phyloP scores from a whole-genome alignment of 2,329 filamentous ascomycete species.

The Cryoendolithus antarcticus region DNA sequence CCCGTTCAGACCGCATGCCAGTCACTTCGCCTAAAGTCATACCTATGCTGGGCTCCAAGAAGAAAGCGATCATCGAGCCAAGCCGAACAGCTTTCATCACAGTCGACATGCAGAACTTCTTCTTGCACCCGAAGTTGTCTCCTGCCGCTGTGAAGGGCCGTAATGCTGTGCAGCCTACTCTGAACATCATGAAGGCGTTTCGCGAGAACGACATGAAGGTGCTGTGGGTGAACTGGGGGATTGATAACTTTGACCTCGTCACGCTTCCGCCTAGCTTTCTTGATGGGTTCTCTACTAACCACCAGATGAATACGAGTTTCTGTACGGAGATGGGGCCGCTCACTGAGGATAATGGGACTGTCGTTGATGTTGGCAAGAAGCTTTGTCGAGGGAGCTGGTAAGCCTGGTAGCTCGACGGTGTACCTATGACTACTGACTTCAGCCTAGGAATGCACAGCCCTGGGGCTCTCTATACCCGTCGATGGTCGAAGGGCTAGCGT shows the following conservation, averaged over 20 bases:
- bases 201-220: constrained; percentile 16
- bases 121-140: constrained; percentile 18
- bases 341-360: no score
- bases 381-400: no score
- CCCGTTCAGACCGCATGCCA: no score
- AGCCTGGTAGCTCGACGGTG: no score
- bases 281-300: no score
- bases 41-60: constrained; percentile 15
- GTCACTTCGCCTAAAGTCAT: constrained; percentile 18
- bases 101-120: constrained; percentile 23
- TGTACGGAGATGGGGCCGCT: no score
- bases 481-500: constrained; percentile 16
- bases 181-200: constrained; percentile 21
- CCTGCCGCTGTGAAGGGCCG: constrained; percentile 15
- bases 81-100: constrained; percentile 16
- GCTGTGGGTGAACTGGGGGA: constrained; percentile 21
- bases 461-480: constrained; percentile 7
- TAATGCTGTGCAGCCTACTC: constrained; percentile 15
- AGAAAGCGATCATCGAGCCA: constrained; percentile 17
- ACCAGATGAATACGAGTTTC: no score
- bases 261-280: constrained; percentile 19
- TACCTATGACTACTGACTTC: no score
- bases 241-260: constrained; percentile 19
- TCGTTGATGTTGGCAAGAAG: no score
- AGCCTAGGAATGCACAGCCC: no score